These are phyloP conservation scores for Xylariaceae sp. DNA, from an alignment of 2,329 filamentous ascomycete species.

Conservation along the genomic window DNA sequence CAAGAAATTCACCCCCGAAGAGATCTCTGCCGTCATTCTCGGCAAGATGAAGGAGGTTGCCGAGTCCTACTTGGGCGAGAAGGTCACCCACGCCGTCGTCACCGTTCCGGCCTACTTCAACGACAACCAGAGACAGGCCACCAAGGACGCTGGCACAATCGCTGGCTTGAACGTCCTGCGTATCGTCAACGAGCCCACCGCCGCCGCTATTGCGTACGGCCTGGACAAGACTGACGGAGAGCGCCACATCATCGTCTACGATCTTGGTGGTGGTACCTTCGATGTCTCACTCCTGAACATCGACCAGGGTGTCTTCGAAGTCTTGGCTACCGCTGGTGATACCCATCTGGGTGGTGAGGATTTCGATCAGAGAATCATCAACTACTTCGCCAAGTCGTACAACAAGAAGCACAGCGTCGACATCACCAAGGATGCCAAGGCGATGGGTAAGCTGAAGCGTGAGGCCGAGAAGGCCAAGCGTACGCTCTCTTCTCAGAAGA, in stretches of 20 bases:
- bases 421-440: slow-evolving; percentile 89
- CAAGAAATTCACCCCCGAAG: slow-evolving; percentile 75
- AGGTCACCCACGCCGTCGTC: slow-evolving; percentile 82
- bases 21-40: slow-evolving; percentile 74
- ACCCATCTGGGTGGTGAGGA: slow-evolving; percentile 98
- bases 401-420: slow-evolving; percentile 97
- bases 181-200: slow-evolving; percentile 95
- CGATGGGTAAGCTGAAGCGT: slow-evolving; percentile 99
- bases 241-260: slow-evolving; percentile 87
- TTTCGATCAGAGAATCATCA: slow-evolving; percentile 97
- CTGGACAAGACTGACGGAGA: slow-evolving; percentile 80
- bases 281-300: slow-evolving; percentile 92
- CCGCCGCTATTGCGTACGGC: slow-evolving; percentile 91
- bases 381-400: slow-evolving; percentile 92
- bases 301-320: slow-evolving; percentile 89
- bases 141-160: slow-evolving; percentile 89
- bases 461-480: slow-evolving; percentile 99
- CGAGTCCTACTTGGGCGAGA: slow-evolving; percentile 74
- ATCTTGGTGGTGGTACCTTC: slow-evolving; percentile 91
- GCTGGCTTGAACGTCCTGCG: slow-evolving; percentile 92
- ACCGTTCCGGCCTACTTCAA: slow-evolving; percentile 98
- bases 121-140: slow-evolving; percentile 94
- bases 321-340: slow-evolving; percentile 90
- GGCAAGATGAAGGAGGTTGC: slow-evolving; percentile 82
- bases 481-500: slow-evolving; percentile 90